Base-by-base conservation (phyloP, 2,329 filamentous ascomycete genomes). In the Aspergillus nomiae region DNA sequence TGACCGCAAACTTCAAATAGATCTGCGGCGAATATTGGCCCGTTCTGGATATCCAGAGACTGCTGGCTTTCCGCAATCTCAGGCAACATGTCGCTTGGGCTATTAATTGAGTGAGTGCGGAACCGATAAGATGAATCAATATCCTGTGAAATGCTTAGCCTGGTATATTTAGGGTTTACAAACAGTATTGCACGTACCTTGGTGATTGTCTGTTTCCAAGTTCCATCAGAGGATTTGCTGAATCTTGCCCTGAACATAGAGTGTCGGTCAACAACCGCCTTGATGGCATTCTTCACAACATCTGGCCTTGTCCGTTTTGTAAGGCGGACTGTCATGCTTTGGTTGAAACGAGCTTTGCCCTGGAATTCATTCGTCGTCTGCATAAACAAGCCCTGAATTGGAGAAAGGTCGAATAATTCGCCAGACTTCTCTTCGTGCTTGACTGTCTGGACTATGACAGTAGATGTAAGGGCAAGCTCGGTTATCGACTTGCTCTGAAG, bases 211-310 rank as follows among this genome's bases (percentile, higher is more conserved):
- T 77, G 75, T 34, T 71, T 64, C 74, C 75, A 77, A 2, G 30
- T 61, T 34, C 71, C 71, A 26, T 64, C 58, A 2, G 19, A 58
- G 3, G 58, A 53, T 28, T 67, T 67, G 57, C 48, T 67, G 57
- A 76, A 75, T 1, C 73, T 71, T 46, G 74, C 70, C 16, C 74
- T 70, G 59, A 78, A 71, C 75, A 78, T 78, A 11, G 73, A 69
- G 55, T 78, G 76, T 24, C 73, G 75, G n/a, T 63, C 61, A 8
- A 73, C 68, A 41, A 78, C 68, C 38, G 70, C 70, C 36, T 65
- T 71, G 28, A 78, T 60, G 6, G 76, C 74, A 26, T 69, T 63
- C 2, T 69, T 65, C 11, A 78, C 48, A 0, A 67, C 64, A 21
- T 73, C 68, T 0, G 66, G 59, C 21, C 71, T 67, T 12, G 74